Evolutionary conservation across 2,329 filamentous ascomycete species (phyloP).

Genomic region (Phialocephala subalpina): DNA sequence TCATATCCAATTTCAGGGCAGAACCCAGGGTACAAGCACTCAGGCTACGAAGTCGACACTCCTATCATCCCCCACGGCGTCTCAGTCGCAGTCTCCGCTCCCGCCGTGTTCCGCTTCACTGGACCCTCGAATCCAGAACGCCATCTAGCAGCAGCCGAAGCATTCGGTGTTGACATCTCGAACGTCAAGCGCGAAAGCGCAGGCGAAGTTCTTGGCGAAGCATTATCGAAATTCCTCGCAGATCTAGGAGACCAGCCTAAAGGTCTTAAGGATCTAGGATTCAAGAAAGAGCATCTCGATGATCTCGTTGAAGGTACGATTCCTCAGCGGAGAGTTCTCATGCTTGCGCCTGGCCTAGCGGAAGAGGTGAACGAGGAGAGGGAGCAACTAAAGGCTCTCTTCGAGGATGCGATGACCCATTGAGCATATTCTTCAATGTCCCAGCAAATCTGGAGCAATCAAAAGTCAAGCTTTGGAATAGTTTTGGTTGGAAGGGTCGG

Average conservation of each 20-base stretch:
- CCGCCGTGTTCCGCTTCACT: conserved; percentile 94
- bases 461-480: no score
- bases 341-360: conserved; percentile 85
- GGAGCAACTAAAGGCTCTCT: conserved; percentile 73
- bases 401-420: conserved; percentile 68
- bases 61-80: conserved; percentile 96
- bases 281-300: conserved; percentile 78
- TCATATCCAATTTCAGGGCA: conserved; percentile 97
- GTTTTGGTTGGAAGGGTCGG: no score
- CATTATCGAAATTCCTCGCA: conserved; percentile 80
- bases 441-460: no score
- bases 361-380: conserved; percentile 74
- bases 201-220: conserved; percentile 86
- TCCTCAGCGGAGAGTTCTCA: conserved; percentile 88
- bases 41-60: conserved; percentile 79
- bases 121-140: conserved; percentile 90
- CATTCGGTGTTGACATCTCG: conserved; percentile 87
- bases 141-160: conserved; percentile 87
- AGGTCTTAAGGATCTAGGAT: conserved; percentile 85
- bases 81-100: conserved; percentile 90
- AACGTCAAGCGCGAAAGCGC: conserved; percentile 90
- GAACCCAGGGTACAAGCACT: conserved; percentile 89
- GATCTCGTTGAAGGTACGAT: conserved; percentile 92
- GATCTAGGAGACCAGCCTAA: conserved; percentile 89
- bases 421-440: conserved; percentile 41